Percentiles rank a stretch among this genome's conserved stretches.
Conservation (phyloP, 2,329 filamentous ascomycete species). For the Alternaria angustiovoidea region DNA sequence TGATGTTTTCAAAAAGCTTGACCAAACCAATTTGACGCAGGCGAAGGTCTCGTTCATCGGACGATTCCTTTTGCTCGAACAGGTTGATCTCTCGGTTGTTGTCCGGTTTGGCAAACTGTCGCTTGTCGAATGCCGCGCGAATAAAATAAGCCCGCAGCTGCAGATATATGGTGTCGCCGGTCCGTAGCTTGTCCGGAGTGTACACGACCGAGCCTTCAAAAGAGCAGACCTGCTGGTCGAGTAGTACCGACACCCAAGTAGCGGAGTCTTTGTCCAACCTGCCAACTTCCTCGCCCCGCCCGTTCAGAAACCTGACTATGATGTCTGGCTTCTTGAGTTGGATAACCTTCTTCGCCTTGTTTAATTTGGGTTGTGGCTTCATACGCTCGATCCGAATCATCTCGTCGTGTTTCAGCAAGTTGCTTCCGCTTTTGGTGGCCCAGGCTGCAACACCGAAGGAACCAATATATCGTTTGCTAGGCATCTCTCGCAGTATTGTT, state of each 20-base stretch:
- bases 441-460: slow-evolving; percentile 92
- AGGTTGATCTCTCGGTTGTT: slow-evolving; percentile 75
- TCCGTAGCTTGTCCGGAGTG: slow-evolving; percentile 81
- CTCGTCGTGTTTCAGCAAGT: slow-evolving; percentile 81
- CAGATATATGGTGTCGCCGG: slow-evolving; percentile 93
- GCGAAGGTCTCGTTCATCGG: slow-evolving; percentile 83
- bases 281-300: slow-evolving; percentile 81
- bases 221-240: slow-evolving; percentile 87
- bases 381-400: slow-evolving; percentile 85
- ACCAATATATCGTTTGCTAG: slow-evolving; percentile 78
- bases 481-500: slow-evolving; percentile 54
- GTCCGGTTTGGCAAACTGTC: slow-evolving; percentile 68
- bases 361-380: slow-evolving; percentile 68
- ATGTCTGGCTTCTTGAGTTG: slow-evolving; percentile 78
- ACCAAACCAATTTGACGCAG: slow-evolving; percentile 87
- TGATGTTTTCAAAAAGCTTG: slow-evolving; percentile 88
- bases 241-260: slow-evolving; percentile 88
- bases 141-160: slow-evolving; percentile 83
- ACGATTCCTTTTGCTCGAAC: slow-evolving; percentile 85
- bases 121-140: slow-evolving; percentile 74
- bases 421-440: slow-evolving; percentile 83
- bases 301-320: slow-evolving; percentile 88
- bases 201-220: slow-evolving; percentile 92
- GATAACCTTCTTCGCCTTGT: slow-evolving; percentile 53
- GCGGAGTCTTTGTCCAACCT: slow-evolving; percentile 86